Base-by-base conservation (phyloP, 352 stramenopile genomes). In the Phytophthora europaea region DNA sequence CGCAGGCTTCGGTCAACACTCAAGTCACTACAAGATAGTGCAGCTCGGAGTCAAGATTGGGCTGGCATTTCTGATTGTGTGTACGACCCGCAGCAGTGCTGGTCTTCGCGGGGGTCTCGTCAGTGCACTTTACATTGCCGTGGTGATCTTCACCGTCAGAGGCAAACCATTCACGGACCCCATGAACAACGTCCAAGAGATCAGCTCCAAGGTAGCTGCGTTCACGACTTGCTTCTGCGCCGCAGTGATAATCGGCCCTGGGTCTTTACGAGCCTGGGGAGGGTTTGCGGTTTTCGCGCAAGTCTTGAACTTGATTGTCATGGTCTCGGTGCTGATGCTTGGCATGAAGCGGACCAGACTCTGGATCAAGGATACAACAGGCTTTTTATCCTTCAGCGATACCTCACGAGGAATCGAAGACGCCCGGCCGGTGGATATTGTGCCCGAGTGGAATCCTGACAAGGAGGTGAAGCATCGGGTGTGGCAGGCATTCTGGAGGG, bases 401-500 rank as follows among this genome's bases (percentile, higher is more conserved):
- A 85, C 69, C 7, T 61, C 67, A 2, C 53, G 64, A 9, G 61
- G 76, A n/a, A 71, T 81, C 36, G 50, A 75, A 23, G 70, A 83
- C 34, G 73, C 57, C 0, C 69, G 69, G 0, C 16, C 66, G 3
- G 22, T 18, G 9, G 58, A 60, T 3, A 74, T 86, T 43, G 62
- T 84, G 12, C 70, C 64, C 3, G 33, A 75, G 16, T 83, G 75
- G 79, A 69, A 83, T 16, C 16, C 82, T 13, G 66, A 87, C 15
- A 73, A 72, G n/a, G 80, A 87, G 33, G 36, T 69, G 33, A 83
- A 83, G 64, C 74, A 81, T 34, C 73, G 77, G 31, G 51, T 87
- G 22, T 87, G 80, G 80, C 80, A 84, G 16, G 50, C 69, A 0
- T 87, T 84, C 54, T 87, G 80, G 80, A 48, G 78, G 13, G 63